These are phyloP conservation scores for Spiraea crenata DNA, from an alignment of 331 rosid species.

Conservation along the genomic window DNA sequence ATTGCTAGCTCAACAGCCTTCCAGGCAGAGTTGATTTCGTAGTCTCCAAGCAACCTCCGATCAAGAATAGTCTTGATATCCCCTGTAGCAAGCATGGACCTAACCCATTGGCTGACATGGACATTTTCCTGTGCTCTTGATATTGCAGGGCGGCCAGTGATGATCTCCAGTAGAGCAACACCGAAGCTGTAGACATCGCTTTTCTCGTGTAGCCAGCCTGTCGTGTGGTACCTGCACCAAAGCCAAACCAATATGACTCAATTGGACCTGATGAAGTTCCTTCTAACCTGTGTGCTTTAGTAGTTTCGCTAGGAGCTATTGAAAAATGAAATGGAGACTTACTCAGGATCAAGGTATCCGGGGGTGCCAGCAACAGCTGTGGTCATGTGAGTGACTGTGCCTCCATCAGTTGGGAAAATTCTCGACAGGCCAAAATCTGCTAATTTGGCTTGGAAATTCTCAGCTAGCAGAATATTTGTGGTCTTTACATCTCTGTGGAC, in stretches of 20 bases:
- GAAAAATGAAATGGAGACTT: background rate
- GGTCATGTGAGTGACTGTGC: slow-evolving; percentile 30
- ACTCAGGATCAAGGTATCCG: slow-evolving; percentile 52
- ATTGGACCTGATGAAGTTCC: too few species aligned
- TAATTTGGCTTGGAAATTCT: slow-evolving; percentile 40
- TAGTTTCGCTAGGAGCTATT: background rate
- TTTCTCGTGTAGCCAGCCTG: slow-evolving; percentile 35
- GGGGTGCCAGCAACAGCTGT: slow-evolving; percentile 38
- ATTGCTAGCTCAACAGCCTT: slow-evolving; percentile 32
- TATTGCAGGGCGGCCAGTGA: slow-evolving; percentile 28
- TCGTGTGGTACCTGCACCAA: slow-evolving; percentile 19
- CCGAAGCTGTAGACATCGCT: slow-evolving; percentile 44
- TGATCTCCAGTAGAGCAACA: slow-evolving; percentile 26
- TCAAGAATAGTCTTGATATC: slow-evolving; percentile 31
- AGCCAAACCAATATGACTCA: background rate
- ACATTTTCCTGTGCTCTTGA: background rate
- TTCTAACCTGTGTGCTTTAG: too few species aligned
- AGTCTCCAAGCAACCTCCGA: slow-evolving; percentile 12
- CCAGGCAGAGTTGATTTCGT: slow-evolving; percentile 24
- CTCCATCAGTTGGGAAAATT: slow-evolving; percentile 26
- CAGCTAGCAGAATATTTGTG: slow-evolving; percentile 37
- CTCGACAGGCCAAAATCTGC: slow-evolving; percentile 50
- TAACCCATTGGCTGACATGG: slow-evolving; percentile 36
- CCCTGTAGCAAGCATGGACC: slow-evolving; percentile 22
- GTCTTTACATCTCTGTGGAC: slow-evolving; percentile 47